A percentile compares a stretch with the other conserved stretches of the same genome.
These are phyloP conservation scores for Rhododendron williamsianum DNA, from an alignment of 148 eudicot genomes.

Conservation along the genomic window DNA sequence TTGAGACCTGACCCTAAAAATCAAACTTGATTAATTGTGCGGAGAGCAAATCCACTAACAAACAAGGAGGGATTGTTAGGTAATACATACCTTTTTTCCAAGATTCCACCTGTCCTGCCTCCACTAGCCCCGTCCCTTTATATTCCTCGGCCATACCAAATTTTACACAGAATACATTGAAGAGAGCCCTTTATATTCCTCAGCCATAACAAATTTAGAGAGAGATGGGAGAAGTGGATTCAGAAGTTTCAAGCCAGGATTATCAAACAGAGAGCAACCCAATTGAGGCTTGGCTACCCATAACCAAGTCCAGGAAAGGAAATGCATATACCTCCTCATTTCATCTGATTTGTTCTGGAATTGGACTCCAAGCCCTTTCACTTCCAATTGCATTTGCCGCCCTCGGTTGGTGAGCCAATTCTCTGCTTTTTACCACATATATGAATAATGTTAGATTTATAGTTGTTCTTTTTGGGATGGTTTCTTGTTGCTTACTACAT, in stretches of 20 bases:
- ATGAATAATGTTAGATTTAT: no score
- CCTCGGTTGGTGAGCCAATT: slow-evolving; percentile 34
- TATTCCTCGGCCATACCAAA: neutral
- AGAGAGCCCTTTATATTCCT: neutral
- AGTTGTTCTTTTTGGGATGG: neutral
- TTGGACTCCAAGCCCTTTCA: slow-evolving; percentile 36
- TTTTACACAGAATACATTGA: neutral
- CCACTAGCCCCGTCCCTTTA: neutral
- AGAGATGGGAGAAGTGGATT: neutral
- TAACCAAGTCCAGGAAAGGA: slow-evolving; percentile 45
- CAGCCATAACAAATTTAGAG: neutral
- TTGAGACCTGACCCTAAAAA: no score
- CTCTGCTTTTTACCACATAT: neutral
- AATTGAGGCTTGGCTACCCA: slow-evolving; percentile 46
- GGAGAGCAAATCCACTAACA: no score
- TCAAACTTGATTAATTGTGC: no score
- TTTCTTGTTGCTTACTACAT: neutral
- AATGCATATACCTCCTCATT: slow-evolving; percentile 27
- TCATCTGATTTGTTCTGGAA: slow-evolving; percentile 39
- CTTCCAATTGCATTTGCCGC: slow-evolving; percentile 40
- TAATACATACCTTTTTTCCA: neutral
- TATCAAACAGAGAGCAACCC: slow-evolving; percentile 11
- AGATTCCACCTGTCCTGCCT: neutral
- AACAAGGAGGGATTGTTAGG: no score
- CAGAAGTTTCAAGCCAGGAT: neutral